Evolutionary conservation across 2,329 filamentous ascomycete genomes (phyloP), one percentile per base, ranked within the genome.

Genomic region (Xenoacremonium recifei): DNA sequence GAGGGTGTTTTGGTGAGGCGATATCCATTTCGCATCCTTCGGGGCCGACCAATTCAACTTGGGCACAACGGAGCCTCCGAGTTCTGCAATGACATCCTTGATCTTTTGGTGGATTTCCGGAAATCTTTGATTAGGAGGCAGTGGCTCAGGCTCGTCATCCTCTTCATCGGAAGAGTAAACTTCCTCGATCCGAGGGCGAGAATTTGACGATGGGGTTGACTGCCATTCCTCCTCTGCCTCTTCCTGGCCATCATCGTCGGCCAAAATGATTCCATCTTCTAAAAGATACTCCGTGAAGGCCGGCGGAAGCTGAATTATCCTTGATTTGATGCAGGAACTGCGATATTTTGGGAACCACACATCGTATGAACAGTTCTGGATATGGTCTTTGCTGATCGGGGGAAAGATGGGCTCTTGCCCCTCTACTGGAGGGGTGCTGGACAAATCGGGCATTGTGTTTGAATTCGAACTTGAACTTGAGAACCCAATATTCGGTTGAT

Each of bases 21-120:
- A 82, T 65, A 99, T 96, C 86, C 90, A 96, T 17, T 87, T 89
- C 7, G 93, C 93, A 62, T 99, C 93, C 65, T 96, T 96, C 4
- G 93, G 93, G 4, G 90, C 85, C 5, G 91, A 96, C 93, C 93
- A 99, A 70, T 97, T 97, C 35, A 99, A 72, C 67, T 99, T 99
- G 1, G 93, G 93, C 2, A 87, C 84, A 7, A 96, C 91, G 46
- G 84, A 82, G 45, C 92, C 92, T 13, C 89, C 91, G 1, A 97
- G 77, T 55, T 91, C 86, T 11, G 74, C 67, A 48, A 99, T 96
- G 31, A 80, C 87, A 18, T 80, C 72, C 62, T 84, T 85, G 63
- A 99, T 89, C 42, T 78, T 68, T 33, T 82, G 72, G 65, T 99
- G 93, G 3, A 91, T 78, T 25, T 88, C 85, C 7, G 82, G 68